Base-by-base conservation (phyloP, 768 basidiomycete genomes). In the Boletus vermiculosoides region DNA sequence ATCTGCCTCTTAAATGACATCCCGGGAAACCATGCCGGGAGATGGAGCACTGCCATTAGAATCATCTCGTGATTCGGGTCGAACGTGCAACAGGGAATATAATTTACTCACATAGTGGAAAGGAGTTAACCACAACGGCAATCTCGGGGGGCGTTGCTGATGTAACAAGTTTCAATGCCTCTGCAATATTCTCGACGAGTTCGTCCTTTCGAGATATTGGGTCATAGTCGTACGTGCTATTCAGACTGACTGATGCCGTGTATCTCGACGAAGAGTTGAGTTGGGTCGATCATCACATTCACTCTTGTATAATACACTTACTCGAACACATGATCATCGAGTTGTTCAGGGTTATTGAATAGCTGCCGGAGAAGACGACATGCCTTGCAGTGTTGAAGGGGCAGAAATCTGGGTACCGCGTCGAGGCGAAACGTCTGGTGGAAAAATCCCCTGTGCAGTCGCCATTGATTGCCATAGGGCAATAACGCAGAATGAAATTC, bases 401-500 rank as follows among this genome's bases (percentile, higher is more conserved):
- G 60, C 0, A 39, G 4, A 18, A 61, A 62, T 47, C 48, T 57
- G 0, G 22, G 5, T 6, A 31, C 37, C 2, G 20, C 48, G 1
- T 54, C 41, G 1, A 3, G 16, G 3, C 40, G n/a, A 18, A n/a
- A n/a, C n/a, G n/a, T n/a, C n/a, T n/a, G n/a, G n/a, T n/a, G n/a
- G n/a, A n/a, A n/a, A n/a, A n/a, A n/a, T n/a, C n/a, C n/a, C n/a
- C n/a, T n/a, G n/a, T n/a, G n/a, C n/a, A n/a, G n/a, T n/a, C n/a
- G n/a, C 62, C 62, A 63, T 25, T 5, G 18, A 23, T 63, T 49
- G 1, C 62, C 58, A 5, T 63, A 51, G 0, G 15, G 37, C 37
- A 55, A 2, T 0, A 41, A 0, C 5, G 5, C 30, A 2, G 60
- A 33, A 11, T 22, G 12, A 41, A 55, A 61, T 4, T 11, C 48